Conservation (phyloP, 805 yeast species). For the Wickerhamomyces chambardii region DNA sequence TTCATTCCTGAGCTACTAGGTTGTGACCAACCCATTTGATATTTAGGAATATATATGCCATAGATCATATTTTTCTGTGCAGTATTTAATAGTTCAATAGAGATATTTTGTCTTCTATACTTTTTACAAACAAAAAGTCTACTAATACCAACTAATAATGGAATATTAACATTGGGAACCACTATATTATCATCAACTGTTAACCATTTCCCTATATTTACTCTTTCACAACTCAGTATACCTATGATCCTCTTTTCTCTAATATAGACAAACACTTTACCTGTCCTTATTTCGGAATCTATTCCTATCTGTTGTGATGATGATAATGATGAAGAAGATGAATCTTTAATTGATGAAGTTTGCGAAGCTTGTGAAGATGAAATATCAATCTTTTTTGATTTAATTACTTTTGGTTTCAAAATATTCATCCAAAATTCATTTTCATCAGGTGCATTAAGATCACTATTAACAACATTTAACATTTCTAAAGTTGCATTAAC, state of each 20-base stretch:
- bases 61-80: constrained; percentile 36
- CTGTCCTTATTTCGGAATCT: constrained; percentile 16
- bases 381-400: too few species aligned
- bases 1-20: constrained; percentile 59
- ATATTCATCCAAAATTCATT: constrained; percentile 26
- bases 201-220: constrained; percentile 49
- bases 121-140: constrained; percentile 36
- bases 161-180: constrained; percentile 36
- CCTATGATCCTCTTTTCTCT: constrained; percentile 42
- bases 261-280: constrained; percentile 42
- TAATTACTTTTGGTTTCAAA: constrained; percentile 1
- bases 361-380: too few species aligned
- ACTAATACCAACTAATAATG: constrained; percentile 35
- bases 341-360: too few species aligned
- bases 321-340: too few species aligned
- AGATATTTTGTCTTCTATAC: constrained; percentile 43
- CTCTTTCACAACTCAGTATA: constrained; percentile 41
- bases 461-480: constrained; percentile 46
- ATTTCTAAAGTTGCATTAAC: constrained; percentile 27
- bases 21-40: constrained; percentile 60
- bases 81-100: constrained; percentile 30
- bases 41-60: constrained; percentile 33
- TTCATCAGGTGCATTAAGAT: constrained; percentile 50
- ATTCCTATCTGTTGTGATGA: neutral
- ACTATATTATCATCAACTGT: constrained; percentile 36